Conservation (phyloP, 805 yeast species). For the Saturnispora mendoncae region DNA sequence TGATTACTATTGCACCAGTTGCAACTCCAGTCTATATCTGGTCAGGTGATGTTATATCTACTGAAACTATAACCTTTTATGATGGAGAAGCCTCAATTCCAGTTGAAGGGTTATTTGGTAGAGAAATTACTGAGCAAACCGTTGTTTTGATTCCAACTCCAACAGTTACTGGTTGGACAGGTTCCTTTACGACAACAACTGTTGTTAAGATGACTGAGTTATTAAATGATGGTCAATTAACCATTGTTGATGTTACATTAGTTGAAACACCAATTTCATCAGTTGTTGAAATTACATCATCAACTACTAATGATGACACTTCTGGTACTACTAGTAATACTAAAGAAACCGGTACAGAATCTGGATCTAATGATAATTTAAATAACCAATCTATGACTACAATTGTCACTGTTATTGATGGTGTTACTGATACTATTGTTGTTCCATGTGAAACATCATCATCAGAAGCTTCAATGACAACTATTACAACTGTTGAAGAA, state of each 20-base stretch:
- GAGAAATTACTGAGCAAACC: slow-evolving; percentile 1
- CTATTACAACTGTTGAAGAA: slow-evolving; percentile 9
- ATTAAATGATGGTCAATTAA: neutral
- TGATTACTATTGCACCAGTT: too few species aligned
- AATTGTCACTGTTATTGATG: slow-evolving; percentile 9
- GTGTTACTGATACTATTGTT: slow-evolving; percentile 6
- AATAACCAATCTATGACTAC: slow-evolving; percentile 1
- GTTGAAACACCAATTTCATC: slow-evolving; percentile 3
- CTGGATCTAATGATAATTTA: too few species aligned
- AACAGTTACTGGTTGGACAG: neutral
- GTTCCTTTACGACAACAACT: neutral
- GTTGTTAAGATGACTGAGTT: slow-evolving; percentile 5
- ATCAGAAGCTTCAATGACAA: neutral
- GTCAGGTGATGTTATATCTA: neutral
- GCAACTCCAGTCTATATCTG: neutral
- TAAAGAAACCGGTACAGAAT: neutral
- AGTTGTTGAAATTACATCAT: too few species aligned
- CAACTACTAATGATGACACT: neutral
- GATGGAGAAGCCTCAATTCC: neutral
- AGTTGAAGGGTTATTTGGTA: neutral
- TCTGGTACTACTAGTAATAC: neutral
- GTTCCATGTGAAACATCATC: slow-evolving; percentile 4
- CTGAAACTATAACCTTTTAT: neutral
- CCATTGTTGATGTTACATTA: neutral
- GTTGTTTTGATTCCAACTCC: slow-evolving; percentile 5